Percentiles rank a stretch among this genome's conserved stretches.
These are phyloP conservation scores for Diophrys appendiculata DNA, from an alignment of 73 alveolate genomes.

Conservation along the genomic window DNA sequence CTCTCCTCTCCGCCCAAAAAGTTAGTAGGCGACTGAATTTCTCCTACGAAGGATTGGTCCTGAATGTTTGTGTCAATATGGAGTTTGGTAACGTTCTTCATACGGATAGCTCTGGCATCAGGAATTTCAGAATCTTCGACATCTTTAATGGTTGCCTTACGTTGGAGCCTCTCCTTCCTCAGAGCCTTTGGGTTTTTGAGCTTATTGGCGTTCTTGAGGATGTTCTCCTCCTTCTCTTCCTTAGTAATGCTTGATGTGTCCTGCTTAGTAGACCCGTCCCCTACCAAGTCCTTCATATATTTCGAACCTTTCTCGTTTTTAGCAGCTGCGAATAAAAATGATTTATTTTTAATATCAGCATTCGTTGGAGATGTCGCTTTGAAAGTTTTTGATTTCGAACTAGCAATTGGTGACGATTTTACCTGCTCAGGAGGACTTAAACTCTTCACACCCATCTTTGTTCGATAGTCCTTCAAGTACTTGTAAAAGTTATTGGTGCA, in stretches of 20 bases:
- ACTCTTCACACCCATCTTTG: constrained; percentile 26
- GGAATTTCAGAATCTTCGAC: not conserved
- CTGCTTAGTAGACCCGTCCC: constrained; percentile 15
- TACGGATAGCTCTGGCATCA: constrained; percentile 1
- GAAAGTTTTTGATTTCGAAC: constrained; percentile 12
- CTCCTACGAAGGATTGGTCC: not conserved
- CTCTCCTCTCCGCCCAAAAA: constrained; percentile 1
- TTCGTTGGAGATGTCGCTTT: constrained; percentile 22
- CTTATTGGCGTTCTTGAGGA: constrained; percentile 13
- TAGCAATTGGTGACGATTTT: constrained; percentile 10
- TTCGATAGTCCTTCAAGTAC: constrained; percentile 46
- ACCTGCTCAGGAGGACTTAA: constrained; percentile 13
- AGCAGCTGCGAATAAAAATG: constrained; percentile 8
- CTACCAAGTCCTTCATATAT: constrained; percentile 5
- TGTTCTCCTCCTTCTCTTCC: constrained; percentile 21
- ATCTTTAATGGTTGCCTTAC: constrained; percentile 27
- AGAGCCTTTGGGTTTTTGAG: constrained; percentile 10
- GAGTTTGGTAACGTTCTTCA: constrained; percentile 16
- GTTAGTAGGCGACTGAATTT: constrained; percentile 13
- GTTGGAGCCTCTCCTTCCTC: constrained; percentile 11
- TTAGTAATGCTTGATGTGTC: constrained; percentile 9
- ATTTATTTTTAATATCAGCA: constrained; percentile 11
- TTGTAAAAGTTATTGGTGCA: constrained; percentile 61
- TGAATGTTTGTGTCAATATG: not conserved
- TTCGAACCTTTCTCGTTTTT: constrained; percentile 4